Evolutionary conservation across 768 basidiomycete species (phyloP), one percentile per base, ranked within the genome.

Genomic region (Rhodosporidiobolus odoratus): DNA sequence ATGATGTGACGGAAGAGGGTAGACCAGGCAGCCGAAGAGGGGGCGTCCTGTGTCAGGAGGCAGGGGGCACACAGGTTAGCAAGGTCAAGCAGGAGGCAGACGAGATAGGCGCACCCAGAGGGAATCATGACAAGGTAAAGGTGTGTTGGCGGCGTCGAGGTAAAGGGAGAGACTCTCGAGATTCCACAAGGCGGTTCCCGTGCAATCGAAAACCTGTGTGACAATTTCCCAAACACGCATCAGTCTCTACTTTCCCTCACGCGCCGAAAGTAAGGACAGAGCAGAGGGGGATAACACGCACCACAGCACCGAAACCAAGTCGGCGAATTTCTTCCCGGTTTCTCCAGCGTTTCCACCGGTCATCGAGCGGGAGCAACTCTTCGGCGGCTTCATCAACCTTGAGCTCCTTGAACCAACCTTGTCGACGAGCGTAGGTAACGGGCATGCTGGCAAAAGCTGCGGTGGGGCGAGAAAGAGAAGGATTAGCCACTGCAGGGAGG

Each of bases 271-370:
- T 13, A 37, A 6, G 34, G 10, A 38, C 5, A n/a, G 34, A 45
- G 19, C 2, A 10, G 19, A 25, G 4, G n/a, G n/a, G n/a, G n/a
- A 6, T 1, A 7, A 0, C 25, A 67, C 72, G 63, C 40, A 74
- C 72, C 19, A 74, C 40, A 5, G 72, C 68, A 3, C 59, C 72
- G 34, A 69, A 74, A 0, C 72, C 72, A 32, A 74, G 62, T 47
- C 72, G 53, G 25, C 62, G 45, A 41, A 74, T 63, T 66, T 74
- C 72, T 58, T 74, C 72, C 8, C 72, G 37, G 40, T 74, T 62
- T 21, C 68, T 59, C 72, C 72, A 74, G 30, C 65, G 59, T 58
- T 63, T 63, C 72, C 72, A 74, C 52, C 62, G 58, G 32, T 74
- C 72, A 30, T 74, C 72, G 58, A 74, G 27, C 58, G 68, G 45